Base-by-base conservation (phyloP, 441 rosid species). In the Bocquillonia castaneifolia region DNA sequence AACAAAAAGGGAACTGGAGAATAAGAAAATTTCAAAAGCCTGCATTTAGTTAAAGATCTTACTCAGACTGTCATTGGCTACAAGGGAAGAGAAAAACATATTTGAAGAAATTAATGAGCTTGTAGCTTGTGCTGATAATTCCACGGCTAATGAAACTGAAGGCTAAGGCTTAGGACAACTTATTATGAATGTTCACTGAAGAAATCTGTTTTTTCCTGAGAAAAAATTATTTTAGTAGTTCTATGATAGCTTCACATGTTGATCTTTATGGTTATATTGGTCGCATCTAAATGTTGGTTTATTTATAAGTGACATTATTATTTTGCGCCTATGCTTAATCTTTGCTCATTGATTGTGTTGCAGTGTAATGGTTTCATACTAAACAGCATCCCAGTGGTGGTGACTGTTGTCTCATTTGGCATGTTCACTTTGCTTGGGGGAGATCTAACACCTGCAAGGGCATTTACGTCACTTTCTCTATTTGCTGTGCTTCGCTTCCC, bases 401-500 rank as follows among this genome's bases (percentile, higher is more conserved):
- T 93, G 77, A 91, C 98, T 67, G 97, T 91, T 76, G 70, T 86
- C 67, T 91, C 99, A 67, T 96, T 96, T 80, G 97, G 97, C 53
- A 70, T 91, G 84, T 96, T 86, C 85, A 88, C 99, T 70, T 73
- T 96, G 80, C 97, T 96, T 74, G 99, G 99, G 66, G 99, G 99
- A 71, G 83, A 93, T 83, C 84, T 93, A 79, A 93, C 99, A 78
- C 99, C 99, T 78, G 90, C 99, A 42, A 85, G 93, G 85, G 99
- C 99, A 78, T 96, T 96, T 80, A 96, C 98, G 48, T 81, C 98
- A 44, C 90, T 96, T 59, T 92, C 99, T 67, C 86, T 96, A 73
- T 95, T 95, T 78, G 78, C 97, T 22, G 99, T 96, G 66, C 95
- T 96, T 77, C 97, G 99, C 39, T 96, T 89, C 74, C 99, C 98